Conservation (phyloP, 345 rosid genomes). For the Raphanus raphanistrum region DNA sequence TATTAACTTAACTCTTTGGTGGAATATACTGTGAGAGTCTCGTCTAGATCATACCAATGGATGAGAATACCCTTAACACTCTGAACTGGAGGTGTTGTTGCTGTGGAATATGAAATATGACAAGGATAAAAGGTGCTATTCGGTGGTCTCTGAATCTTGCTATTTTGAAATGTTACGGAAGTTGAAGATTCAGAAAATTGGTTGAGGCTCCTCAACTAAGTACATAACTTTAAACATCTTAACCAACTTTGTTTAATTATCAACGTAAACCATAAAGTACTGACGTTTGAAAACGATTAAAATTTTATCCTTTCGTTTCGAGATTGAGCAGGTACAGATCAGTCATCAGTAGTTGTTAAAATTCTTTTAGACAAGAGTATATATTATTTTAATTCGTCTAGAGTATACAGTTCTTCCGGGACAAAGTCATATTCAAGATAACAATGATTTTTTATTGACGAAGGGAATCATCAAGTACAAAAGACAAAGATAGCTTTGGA, state of each 20-base stretch:
- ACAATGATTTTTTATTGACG: conserved; percentile 9
- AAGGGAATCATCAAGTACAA: conserved; percentile 7
- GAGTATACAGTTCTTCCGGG: not conserved
- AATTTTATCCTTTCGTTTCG: not conserved
- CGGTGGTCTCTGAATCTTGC: not conserved
- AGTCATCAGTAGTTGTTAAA: conserved; percentile 8
- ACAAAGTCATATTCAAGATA: conserved; percentile 19
- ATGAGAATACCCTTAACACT: no score
- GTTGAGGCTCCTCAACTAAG: not conserved
- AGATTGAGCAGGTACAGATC: conserved; percentile 7
- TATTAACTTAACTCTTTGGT: no score
- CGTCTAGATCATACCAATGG: no score
- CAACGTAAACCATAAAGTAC: not conserved
- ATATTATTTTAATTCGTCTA: not conserved
- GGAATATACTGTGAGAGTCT: not conserved
- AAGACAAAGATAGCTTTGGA: conserved; percentile 14
- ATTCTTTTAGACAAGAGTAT: not conserved
- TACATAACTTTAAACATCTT: not conserved
- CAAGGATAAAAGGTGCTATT: not conserved
- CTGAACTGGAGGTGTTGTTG: not conserved
- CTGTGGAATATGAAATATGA: not conserved
- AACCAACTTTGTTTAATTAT: not conserved
- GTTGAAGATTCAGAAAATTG: not conserved
- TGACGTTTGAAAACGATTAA: not conserved
- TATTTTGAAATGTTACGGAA: not conserved